Percentiles rank a stretch among this genome's conserved stretches.
phyloP scores from a whole-genome alignment of 768 basidiomycete species.

The Termitomyces sp. region DNA sequence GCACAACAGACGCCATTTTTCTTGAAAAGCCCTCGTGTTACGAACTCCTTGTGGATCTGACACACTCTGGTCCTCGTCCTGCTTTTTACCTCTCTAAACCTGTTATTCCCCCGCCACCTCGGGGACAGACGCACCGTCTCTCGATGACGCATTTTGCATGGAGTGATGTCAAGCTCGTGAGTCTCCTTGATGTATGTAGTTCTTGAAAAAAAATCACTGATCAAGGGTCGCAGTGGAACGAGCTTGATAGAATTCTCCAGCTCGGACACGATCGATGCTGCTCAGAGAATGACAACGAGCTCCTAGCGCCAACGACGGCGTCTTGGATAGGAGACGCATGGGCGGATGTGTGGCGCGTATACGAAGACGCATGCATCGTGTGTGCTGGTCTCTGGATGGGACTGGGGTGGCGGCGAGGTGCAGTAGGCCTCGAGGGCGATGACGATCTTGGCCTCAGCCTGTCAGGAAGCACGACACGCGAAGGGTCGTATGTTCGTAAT shows the following conservation, averaged over 20 bases:
- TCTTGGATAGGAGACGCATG: conserved; percentile 46
- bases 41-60: conserved; percentile 79
- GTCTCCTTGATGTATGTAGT: conserved; percentile 19
- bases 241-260: conserved; percentile 66
- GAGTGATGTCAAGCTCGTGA: conserved; percentile 76
- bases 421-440: conserved; percentile 60
- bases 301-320: conserved; percentile 19
- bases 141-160: conserved; percentile 72
- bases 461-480: conserved; percentile 1
- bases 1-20: conserved; percentile 84
- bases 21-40: conserved; percentile 78
- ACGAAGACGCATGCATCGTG: conserved; percentile 81
- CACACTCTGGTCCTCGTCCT: conserved; percentile 63
- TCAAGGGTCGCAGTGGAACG: conserved; percentile 59
- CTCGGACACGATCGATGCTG: conserved; percentile 39
- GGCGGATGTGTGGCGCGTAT: conserved; percentile 78
- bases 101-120: conserved; percentile 30
- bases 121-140: conserved; percentile 50
- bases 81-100: conserved; percentile 61
- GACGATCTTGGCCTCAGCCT: conserved; percentile 47
- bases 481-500: conserved; percentile 42
- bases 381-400: conserved; percentile 85
- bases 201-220: not conserved
- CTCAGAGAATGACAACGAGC: not conserved
- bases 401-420: conserved; percentile 74